Base-by-base conservation (phyloP, 306 rosid species). In the Cucurbita moschata region DNA sequence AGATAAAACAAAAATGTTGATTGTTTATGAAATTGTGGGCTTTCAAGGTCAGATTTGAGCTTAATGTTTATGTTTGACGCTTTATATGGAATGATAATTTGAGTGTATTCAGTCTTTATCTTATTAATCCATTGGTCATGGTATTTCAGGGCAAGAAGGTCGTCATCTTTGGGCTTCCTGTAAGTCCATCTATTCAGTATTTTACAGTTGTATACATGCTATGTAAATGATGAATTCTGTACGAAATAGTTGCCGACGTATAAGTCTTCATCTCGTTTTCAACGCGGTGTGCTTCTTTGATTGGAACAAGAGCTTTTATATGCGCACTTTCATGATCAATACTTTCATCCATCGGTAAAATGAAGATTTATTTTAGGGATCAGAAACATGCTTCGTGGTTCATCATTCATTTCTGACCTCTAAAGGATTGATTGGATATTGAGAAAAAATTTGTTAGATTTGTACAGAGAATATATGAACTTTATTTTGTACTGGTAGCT, bases 111-210 rank as follows among this genome's bases (percentile, higher is more conserved):
- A 38, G 15, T 72, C 39, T 23, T 59, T 1, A 26, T 46, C 13
- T 58, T 26, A 46, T 50, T 10, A 15, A 8, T 10, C 8, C 4
- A 35, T 55, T 35, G 19, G 49, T 38, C 18, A 10, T 72, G 69
- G 74, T 66, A 23, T 76, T 80, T 62, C 92, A 94, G 97, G 96
- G 77, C 68, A 94, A 87, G 83, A 90, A 85, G 79, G 87, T 94
- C 64, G 92, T 94, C 78, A 86, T 94, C 83, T 94, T 94, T 76
- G 97, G 98, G 8, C 98, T 94, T 62, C 98, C 98, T 4, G 97
- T 94, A 86, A 90, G 96, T 86, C 64, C 10, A 40, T 66, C 54
- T 44, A 11, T 39, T 44, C 49, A 7, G 16, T 3, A 37, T 7
- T 16, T 14, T 37, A 75, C 64, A 1, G 16, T 6, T 44, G 15